Evolutionary conservation across 352 stramenopile genomes (phyloP).

Genomic region (Phytopythium cucurbitacearum): DNA sequence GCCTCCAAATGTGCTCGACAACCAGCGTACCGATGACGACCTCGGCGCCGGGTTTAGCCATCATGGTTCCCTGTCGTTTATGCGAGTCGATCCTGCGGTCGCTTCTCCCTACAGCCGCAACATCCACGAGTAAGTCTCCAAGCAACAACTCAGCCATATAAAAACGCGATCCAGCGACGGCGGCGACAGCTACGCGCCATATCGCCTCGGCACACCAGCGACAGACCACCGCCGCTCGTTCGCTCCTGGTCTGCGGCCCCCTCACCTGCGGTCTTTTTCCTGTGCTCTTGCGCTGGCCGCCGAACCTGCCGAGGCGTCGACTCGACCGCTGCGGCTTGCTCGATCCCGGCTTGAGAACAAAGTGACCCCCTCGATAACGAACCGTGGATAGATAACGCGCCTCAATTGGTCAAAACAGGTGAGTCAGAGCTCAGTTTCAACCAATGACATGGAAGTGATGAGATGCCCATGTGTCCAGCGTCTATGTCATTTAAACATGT

Average conservation of each 20-base stretch:
- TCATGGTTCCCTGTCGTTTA: conserved; percentile 9
- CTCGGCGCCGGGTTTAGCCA: conserved; percentile 77
- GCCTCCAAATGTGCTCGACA: background rate
- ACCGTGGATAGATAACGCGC: background rate
- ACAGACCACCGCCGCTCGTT: background rate
- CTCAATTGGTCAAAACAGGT: conserved; percentile 23
- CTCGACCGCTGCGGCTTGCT: background rate
- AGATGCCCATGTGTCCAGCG: conserved; percentile 1
- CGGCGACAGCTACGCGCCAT: too few relatives aligned
- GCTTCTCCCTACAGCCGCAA: conserved; percentile 9
- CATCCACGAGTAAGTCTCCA: background rate
- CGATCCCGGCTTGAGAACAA: too few relatives aligned
- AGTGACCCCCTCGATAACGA: background rate
- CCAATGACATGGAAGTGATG: conserved; percentile 13
- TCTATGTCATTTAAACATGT: conserved; percentile 15
- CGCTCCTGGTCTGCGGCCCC: background rate
- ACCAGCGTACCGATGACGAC: conserved; percentile 66
- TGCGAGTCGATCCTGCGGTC: conserved; percentile 8
- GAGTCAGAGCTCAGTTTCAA: conserved; percentile 6
- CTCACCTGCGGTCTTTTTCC: background rate
- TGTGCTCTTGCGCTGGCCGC: too few relatives aligned
- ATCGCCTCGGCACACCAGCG: too few relatives aligned
- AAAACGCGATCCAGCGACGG: too few relatives aligned
- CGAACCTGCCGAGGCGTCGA: too few relatives aligned
- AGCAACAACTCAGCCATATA: background rate